Evolutionary conservation across 1,139 yeast genomes (phyloP).

Genomic region (Pichia sp.): DNA sequence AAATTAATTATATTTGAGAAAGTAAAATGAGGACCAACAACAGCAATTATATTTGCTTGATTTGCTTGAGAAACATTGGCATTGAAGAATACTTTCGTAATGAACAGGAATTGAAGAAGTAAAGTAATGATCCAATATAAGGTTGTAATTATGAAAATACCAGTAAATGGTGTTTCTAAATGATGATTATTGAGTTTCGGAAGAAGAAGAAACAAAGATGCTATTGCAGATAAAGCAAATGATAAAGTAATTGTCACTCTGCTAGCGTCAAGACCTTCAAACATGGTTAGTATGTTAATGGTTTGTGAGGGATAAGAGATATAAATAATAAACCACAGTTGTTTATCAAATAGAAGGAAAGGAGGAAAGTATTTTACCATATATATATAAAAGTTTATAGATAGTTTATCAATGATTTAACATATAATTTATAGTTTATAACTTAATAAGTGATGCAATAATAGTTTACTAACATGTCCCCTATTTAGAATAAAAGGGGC

Average conservation of each 20-base stretch:
- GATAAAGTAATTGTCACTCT: conserved; percentile 45
- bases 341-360: neutral
- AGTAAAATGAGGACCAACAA: conserved; percentile 57
- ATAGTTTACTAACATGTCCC: too few relatives aligned
- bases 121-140: conserved; percentile 55
- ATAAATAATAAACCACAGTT: too few relatives aligned
- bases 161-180: conserved; percentile 63
- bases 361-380: neutral
- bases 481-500: too few relatives aligned
- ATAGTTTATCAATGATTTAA: too few relatives aligned
- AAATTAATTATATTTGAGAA: conserved; percentile 54
- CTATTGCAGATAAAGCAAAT: conserved; percentile 47
- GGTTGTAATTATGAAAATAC: conserved; percentile 45
- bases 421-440: too few relatives aligned
- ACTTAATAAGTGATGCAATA: too few relatives aligned
- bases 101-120: conserved; percentile 48
- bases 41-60: conserved; percentile 30
- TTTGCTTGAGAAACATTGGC: conserved; percentile 26
- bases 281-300: conserved; percentile 18
- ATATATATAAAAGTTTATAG: too few relatives aligned
- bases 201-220: conserved; percentile 47
- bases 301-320: conserved; percentile 15
- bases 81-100: conserved; percentile 45
- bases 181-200: conserved; percentile 27
- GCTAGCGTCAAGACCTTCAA: conserved; percentile 20